Conservation (phyloP, 495 filamentous ascomycete species). For the Talaromyces adpressus region DNA sequence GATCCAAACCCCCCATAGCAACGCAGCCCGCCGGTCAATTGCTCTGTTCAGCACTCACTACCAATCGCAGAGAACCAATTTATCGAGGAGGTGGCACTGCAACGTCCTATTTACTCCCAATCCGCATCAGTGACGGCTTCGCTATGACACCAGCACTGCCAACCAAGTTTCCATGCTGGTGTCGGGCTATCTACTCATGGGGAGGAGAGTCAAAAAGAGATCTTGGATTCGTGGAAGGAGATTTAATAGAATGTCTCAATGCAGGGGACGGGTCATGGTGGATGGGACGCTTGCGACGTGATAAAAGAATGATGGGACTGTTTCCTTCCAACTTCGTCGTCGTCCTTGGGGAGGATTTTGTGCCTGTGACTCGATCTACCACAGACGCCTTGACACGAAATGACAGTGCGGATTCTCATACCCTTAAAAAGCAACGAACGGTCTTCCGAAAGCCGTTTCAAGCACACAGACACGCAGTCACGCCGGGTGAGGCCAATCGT, state of each 20-base stretch:
- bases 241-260: slow-evolving; percentile 96
- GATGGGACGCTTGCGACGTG: slow-evolving; percentile 83
- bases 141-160: slow-evolving; percentile 63
- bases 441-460: slow-evolving; percentile 49
- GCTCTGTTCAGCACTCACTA: neutral
- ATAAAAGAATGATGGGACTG: slow-evolving; percentile 78
- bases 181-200: slow-evolving; percentile 91
- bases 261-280: slow-evolving; percentile 98
- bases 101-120: neutral
- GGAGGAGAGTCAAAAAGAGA: slow-evolving; percentile 94
- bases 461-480: slow-evolving; percentile 44
- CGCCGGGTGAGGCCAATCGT: slow-evolving; percentile 35
- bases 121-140: neutral
- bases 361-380: slow-evolving; percentile 67
- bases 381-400: slow-evolving; percentile 44
- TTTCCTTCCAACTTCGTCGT: slow-evolving; percentile 98
- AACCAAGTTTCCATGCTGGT: slow-evolving; percentile 90
- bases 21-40: neutral
- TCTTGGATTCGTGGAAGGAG: slow-evolving; percentile 93
- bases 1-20: neutral
- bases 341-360: slow-evolving; percentile 75
- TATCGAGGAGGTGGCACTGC: neutral
- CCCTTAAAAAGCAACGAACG: slow-evolving; percentile 42
- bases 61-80: neutral
- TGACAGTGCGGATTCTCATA: slow-evolving; percentile 35